Evolutionary conservation across 139 green algal species (phyloP).

Genomic region (Chlamydomonas incerta): DNA sequence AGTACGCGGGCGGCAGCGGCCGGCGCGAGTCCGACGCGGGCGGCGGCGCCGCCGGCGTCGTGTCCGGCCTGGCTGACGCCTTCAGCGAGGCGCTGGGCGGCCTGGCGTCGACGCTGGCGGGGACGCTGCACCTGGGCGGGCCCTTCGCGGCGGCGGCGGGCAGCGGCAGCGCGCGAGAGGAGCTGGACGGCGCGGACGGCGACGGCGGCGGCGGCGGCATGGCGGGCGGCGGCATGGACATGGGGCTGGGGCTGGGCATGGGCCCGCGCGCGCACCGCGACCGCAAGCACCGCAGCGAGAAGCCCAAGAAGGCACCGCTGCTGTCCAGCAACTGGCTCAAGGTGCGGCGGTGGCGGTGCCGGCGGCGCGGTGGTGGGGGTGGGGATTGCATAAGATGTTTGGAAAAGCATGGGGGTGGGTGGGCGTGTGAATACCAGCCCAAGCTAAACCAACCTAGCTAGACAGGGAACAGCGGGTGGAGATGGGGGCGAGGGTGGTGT

Average conservation of each 20-base stretch:
- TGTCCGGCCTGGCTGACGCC: background rate
- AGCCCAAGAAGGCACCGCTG: conserved; percentile 12
- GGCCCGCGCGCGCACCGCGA: background rate
- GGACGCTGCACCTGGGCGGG: background rate
- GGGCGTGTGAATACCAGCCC: too few species aligned
- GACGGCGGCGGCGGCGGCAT: too few species aligned
- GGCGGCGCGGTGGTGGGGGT: too few species aligned
- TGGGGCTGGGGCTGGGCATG: background rate
- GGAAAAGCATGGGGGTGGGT: too few species aligned
- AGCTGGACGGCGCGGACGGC: background rate
- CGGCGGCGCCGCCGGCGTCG: background rate
- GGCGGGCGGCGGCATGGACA: background rate
- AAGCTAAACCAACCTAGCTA: too few species aligned
- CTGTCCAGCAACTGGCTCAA: conserved; percentile 38
- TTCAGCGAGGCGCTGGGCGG: background rate
- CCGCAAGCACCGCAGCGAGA: background rate
- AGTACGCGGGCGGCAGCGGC: background rate
- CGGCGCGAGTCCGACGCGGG: background rate
- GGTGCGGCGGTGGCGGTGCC: too few species aligned
- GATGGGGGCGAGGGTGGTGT: too few species aligned
- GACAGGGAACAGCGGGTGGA: too few species aligned
- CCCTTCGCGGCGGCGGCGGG: background rate
- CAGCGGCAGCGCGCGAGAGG: background rate
- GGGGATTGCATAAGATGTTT: too few species aligned
- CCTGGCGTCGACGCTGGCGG: background rate